phyloP scores from a whole-genome alignment of 192 early-diverging fungal species.

The Podila horticola region DNA sequence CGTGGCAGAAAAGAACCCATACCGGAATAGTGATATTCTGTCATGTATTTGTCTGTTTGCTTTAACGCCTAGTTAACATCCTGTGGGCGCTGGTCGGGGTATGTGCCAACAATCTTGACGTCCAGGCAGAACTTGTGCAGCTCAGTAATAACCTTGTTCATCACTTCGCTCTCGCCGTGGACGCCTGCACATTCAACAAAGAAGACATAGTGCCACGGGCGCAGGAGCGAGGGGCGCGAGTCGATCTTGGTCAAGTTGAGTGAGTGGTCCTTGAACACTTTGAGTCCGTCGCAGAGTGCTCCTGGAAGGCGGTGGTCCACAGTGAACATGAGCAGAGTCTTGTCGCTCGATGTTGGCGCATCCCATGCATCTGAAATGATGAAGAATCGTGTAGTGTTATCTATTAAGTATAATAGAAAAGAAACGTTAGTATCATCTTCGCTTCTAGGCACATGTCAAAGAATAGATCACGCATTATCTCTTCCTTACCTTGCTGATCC shows the following conservation, averaged over 20 bases:
- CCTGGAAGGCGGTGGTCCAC: constrained; percentile 91
- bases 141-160: constrained; percentile 74
- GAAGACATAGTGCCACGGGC: constrained; percentile 94
- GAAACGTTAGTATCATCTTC: not conserved
- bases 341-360: constrained; percentile 74
- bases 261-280: constrained; percentile 80
- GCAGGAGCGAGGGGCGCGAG: constrained; percentile 81
- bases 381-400: constrained; percentile 95
- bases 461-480: not conserved
- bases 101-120: constrained; percentile 84
- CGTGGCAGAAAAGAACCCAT: too few relatives aligned
- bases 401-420: constrained; percentile 35
- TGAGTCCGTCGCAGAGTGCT: constrained; percentile 85
- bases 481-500: constrained; percentile 66
- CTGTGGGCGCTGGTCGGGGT: constrained; percentile 69
- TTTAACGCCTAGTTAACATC: constrained; percentile 16
- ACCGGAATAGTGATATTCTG: too few relatives aligned
- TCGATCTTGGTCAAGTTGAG: constrained; percentile 94
- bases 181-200: constrained; percentile 89
- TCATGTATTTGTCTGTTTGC: too few relatives aligned
- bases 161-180: constrained; percentile 74
- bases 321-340: constrained; percentile 88
- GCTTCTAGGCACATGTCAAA: too few relatives aligned
- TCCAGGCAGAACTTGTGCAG: constrained; percentile 79
- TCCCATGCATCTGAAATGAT: constrained; percentile 79